Evolutionary conservation across 768 basidiomycete genomes (phyloP).

Genomic region (Pilatotrama ljubarskyi): DNA sequence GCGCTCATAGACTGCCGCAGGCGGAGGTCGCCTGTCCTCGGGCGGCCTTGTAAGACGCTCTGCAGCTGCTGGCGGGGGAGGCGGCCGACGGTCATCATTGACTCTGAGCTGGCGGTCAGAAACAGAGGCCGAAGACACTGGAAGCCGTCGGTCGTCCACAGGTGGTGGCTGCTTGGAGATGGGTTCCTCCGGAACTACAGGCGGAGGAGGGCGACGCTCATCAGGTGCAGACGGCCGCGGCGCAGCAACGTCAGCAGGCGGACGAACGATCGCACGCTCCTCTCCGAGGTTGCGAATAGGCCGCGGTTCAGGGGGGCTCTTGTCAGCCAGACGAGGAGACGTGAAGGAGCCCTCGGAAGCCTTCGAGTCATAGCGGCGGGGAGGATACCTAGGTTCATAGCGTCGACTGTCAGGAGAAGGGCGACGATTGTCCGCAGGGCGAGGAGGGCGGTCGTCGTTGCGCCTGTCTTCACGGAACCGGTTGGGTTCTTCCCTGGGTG

Average conservation of each 20-base stretch:
- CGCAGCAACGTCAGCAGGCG: constrained; percentile 6
- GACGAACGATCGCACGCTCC: constrained; percentile 21
- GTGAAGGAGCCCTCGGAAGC: constrained; percentile 27
- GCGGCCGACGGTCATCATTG: constrained; percentile 18
- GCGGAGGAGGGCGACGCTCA: constrained; percentile 1
- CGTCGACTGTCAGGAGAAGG: constrained; percentile 50
- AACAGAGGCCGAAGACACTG: neutral
- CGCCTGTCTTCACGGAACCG: constrained; percentile 42
- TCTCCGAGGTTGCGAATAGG: constrained; percentile 19
- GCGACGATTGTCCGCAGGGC: constrained; percentile 35
- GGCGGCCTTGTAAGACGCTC: constrained; percentile 15
- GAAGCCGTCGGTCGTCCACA: constrained; percentile 11
- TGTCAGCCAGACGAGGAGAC: constrained; percentile 32
- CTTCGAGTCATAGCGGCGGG: constrained; percentile 37
- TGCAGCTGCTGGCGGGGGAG: constrained; percentile 5
- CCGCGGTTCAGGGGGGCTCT: constrained; percentile 9
- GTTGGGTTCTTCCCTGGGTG: constrained; percentile 40
- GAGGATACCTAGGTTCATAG: constrained; percentile 46
- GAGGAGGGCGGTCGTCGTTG: constrained; percentile 40
- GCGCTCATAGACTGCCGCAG: neutral
- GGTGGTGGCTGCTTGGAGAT: neutral
- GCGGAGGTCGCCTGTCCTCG: constrained; percentile 16
- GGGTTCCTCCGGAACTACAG: neutral
- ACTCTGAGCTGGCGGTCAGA: neutral
- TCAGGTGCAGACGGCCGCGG: neutral